phyloP scores from a whole-genome alignment of 176 grass and related monocot genomes.

The Carex pumila region DNA sequence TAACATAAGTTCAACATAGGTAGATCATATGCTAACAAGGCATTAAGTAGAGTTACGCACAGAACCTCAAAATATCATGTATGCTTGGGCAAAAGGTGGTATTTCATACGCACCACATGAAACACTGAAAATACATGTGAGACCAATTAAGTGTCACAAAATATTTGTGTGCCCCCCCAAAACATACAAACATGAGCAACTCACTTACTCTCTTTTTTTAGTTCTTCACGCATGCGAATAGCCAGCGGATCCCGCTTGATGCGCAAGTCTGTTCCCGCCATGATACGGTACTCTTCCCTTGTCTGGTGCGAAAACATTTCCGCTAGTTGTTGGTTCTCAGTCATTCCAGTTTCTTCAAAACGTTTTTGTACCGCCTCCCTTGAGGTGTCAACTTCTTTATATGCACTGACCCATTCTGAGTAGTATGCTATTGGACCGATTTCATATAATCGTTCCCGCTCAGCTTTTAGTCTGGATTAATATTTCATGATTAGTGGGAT shows the following conservation, averaged over 20 bases:
- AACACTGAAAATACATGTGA: background rate
- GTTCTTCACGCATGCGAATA: slow-evolving; percentile 81
- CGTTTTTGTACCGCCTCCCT: slow-evolving; percentile 58
- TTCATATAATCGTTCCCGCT: slow-evolving; percentile 59
- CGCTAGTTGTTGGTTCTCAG: slow-evolving; percentile 74
- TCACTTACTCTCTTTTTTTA: slow-evolving; percentile 82
- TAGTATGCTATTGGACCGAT: slow-evolving; percentile 92
- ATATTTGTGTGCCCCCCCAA: background rate
- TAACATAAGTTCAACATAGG: background rate
- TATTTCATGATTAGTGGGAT: background rate
- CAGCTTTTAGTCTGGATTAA: slow-evolving; percentile 71
- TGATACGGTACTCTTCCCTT: slow-evolving; percentile 73
- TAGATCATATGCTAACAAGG: background rate
- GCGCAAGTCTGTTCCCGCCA: slow-evolving; percentile 79
- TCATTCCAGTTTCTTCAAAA: slow-evolving; percentile 84
- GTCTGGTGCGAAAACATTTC: slow-evolving; percentile 88
- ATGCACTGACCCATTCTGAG: slow-evolving; percentile 93
- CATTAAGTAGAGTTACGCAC: background rate
- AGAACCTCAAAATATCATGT: background rate
- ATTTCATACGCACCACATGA: background rate
- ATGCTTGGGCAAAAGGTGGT: background rate
- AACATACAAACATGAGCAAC: slow-evolving; percentile 1
- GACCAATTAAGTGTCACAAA: background rate
- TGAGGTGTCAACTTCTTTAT: slow-evolving; percentile 67
- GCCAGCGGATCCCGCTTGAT: slow-evolving; percentile 77